phyloP scores from a whole-genome alignment of 2,329 filamentous ascomycete species.

The Dactylellina drechsleri region DNA sequence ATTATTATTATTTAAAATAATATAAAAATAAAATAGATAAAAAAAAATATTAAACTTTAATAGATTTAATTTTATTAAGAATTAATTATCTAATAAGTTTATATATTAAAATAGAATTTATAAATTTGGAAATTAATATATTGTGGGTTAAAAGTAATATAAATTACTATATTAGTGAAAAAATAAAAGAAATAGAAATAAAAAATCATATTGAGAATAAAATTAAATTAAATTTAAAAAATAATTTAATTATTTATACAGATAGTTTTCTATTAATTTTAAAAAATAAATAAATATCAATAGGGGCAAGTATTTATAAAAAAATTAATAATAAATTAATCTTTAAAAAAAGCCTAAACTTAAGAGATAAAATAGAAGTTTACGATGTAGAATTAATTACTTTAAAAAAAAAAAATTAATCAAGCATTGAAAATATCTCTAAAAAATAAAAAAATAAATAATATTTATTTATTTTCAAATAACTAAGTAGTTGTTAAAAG shows the following conservation, averaged over 20 bases:
- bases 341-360: constrained; percentile 18
- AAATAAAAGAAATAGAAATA: too few relatives aligned
- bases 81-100: too few relatives aligned
- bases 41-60: too few relatives aligned
- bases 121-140: too few relatives aligned
- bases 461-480: constrained; percentile 6
- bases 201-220: too few relatives aligned
- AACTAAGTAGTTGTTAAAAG: background rate
- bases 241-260: background rate
- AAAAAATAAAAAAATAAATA: constrained; percentile 14
- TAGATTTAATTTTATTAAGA: too few relatives aligned
- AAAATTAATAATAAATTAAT: constrained; percentile 18
- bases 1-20: background rate
- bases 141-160: too few relatives aligned
- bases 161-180: too few relatives aligned
- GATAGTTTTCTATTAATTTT: background rate
- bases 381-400: constrained; percentile 8
- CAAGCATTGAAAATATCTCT: constrained; percentile 6
- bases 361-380: constrained; percentile 3
- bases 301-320: background rate
- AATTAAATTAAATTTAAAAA: too few relatives aligned
- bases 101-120: too few relatives aligned
- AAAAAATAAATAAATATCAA: background rate
- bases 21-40: background rate
- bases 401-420: too few relatives aligned